Base-by-base conservation (phyloP, 2,329 filamentous ascomycete species). In the Lasiodiplodia citricola region DNA sequence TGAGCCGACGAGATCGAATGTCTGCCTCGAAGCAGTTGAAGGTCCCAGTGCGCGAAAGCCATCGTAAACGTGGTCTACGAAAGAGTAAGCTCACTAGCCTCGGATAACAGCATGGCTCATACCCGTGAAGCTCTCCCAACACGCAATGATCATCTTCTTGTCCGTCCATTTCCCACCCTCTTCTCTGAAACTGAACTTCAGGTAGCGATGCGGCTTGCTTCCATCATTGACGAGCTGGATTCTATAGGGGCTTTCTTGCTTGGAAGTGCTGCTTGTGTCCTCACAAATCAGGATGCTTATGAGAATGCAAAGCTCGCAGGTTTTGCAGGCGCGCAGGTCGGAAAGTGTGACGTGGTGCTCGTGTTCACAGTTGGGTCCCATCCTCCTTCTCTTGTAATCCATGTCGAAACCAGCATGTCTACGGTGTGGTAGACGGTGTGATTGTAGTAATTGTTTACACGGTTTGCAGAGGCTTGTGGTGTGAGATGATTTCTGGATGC, bases 71-170 rank as follows among this genome's bases (percentile, higher is more conserved):
- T 28, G 38, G 11, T 60, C 57, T 60, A 21, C 23, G 18, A 10
- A 16, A 16, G 4, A 47, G 16, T 60, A 3, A 60, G 37, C 56
- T 16, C 16, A 7, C 3, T 2, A 10, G 4, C 8, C 5, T 25
- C 13, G 21, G 4, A 7, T 4, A 2, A 5, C 18, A 4, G 4
- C 21, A 0, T 18, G 37, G 5, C 5, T 2, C 56, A 18, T 44
- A 60, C 56, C 56, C n/a, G 57, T 44, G 16, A 60, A 8, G 6
- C 14, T 47, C 38, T 60, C 57, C 57, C 57, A 60, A 7, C 57
- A 60, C 7, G 38, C 38, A 23, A 60, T 60, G 14, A 60, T 60
- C 21, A 47, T 60, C 14, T 60, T 60, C 57, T 60, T 60, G 23
- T 60, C 57, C 23, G 21, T 60, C 57, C 57, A 60, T 11, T 31